Evolutionary conservation across 768 basidiomycete species (phyloP), one percentile per base, ranked within the genome.

Genomic region (Rhodosporidiobolus odoratus): DNA sequence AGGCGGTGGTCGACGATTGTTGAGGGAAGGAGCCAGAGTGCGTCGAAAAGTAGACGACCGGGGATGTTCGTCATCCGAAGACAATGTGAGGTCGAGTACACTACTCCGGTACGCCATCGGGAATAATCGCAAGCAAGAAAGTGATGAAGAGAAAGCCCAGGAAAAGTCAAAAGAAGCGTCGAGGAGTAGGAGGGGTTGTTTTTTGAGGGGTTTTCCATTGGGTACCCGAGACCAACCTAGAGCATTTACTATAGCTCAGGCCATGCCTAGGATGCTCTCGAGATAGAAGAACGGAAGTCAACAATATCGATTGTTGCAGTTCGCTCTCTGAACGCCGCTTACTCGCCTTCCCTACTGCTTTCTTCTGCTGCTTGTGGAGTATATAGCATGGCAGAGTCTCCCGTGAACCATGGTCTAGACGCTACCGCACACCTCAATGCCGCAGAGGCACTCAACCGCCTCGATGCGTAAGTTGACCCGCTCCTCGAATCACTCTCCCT

Each of bases 391-490:
- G 60, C 50, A 13, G 66, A 68, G 40, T 40, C 12, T 30, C 21
- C 32, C 27, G 45, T 35, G 4, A 47, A 16, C 25, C 47, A 21
- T 4, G 43, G 37, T 37, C 58, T 45, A 61, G 57, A 48, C 53
- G 65, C 58, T 10, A 19, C 43, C 58, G 5, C 65, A 25, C 38
- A 54, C 13, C 68, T 69, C 30, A 53, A 30, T 40, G 62, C 68
- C 34, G 34, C 21, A 12, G 41, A 64, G 34, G 68, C 68, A 0
- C 45, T 69, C 35, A 59, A 60, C 41, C 50, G 45, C 48, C 68
- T 69, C 68, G 68, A 69, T n/a, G 59, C 62, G 68, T 69, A 45
- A 45, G 68, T 59, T n/a, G 35, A 1, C 32, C 27, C 13, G n/a
- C 53, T 12, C 17, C 52, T 37, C 38, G 40, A 4, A 21, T 21